Evolutionary conservation across 1,139 yeast genomes (phyloP).

Genomic region (Saccharomyces pastorianus): DNA sequence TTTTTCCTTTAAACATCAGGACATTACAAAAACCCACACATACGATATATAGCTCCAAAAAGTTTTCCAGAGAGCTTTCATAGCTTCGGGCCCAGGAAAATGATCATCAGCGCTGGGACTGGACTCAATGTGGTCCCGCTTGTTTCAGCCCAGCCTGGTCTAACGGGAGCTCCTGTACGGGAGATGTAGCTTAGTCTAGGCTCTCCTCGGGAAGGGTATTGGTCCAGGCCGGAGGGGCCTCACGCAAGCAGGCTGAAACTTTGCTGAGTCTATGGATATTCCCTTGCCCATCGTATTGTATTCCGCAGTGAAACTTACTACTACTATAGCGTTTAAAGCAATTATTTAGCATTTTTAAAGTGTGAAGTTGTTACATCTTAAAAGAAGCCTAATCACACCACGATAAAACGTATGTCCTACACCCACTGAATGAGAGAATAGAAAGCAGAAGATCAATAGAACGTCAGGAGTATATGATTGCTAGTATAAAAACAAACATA

Average conservation of each 20-base stretch:
- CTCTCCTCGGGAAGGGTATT: neutral
- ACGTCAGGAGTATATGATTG: too few species aligned
- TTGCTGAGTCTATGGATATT: neutral
- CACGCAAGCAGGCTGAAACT: neutral
- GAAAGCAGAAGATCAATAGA: neutral
- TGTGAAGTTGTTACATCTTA: neutral
- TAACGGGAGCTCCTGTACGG: too few species aligned
- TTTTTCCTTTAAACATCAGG: too few species aligned
- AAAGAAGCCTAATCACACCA: constrained; percentile 14
- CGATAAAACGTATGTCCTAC: constrained; percentile 19
- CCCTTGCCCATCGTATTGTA: neutral
- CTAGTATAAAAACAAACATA: neutral
- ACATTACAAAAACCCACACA: too few species aligned
- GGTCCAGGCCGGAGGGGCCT: neutral
- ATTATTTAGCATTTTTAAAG: neutral
- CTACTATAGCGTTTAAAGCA: neutral
- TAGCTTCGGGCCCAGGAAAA: too few species aligned
- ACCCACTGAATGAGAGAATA: neutral
- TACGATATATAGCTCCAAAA: too few species aligned
- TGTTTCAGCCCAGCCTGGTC: too few species aligned
- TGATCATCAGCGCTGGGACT: too few species aligned
- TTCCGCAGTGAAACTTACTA: neutral
- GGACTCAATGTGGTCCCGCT: too few species aligned
- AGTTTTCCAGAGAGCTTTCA: too few species aligned
- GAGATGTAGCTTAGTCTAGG: neutral